A percentile compares a stretch with the other conserved stretches of the same genome.
Conservation (phyloP, 495 filamentous ascomycete genomes). For the Lasiosphaeriaceae sp. region DNA sequence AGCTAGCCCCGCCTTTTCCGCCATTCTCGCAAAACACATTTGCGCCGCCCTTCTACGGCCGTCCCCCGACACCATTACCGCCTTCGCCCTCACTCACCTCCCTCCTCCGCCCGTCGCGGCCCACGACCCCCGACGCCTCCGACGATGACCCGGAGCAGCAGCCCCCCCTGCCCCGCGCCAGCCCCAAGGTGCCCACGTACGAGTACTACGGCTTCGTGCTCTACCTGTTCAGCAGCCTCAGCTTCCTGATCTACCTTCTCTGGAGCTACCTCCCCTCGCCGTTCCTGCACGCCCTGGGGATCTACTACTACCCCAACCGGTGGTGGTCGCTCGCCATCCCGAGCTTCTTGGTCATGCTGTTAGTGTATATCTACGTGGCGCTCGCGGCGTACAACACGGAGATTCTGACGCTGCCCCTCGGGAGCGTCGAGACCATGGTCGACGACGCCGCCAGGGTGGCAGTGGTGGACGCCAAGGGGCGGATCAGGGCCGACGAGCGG, state of each 20-base stretch:
- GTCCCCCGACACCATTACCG: conserved; percentile 82
- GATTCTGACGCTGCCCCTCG: conserved; percentile 77
- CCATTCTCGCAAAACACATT: conserved; percentile 57
- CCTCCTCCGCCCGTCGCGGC: conserved; percentile 84
- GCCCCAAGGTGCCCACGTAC: conserved; percentile 92
- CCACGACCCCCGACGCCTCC: conserved; percentile 86
- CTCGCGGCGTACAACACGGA: conserved; percentile 87
- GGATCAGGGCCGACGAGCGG: conserved; percentile 39
- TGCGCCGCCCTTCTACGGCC: conserved; percentile 84
- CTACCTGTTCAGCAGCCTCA: conserved; percentile 76
- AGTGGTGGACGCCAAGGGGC: conserved; percentile 68
- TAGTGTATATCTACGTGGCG: conserved; percentile 92
- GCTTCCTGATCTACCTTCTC: conserved; percentile 84
- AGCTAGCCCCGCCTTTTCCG: conserved; percentile 21
- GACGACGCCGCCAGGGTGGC: conserved; percentile 87
- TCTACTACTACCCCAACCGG: conserved; percentile 93
- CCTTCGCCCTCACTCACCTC: conserved; percentile 95
- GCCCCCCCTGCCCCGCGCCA: conserved; percentile 69
- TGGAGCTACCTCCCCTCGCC: conserved; percentile 93
- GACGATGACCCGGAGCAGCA: conserved; percentile 59
- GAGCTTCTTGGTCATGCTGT: conserved; percentile 78
- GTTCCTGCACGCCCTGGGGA: conserved; percentile 87
- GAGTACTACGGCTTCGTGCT: conserved; percentile 99
- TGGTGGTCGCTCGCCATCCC: conserved; percentile 97
- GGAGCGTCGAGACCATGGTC: conserved; percentile 81